Base-by-base conservation (phyloP, 306 rosid species). In the Dalbergia oliveri region DNA sequence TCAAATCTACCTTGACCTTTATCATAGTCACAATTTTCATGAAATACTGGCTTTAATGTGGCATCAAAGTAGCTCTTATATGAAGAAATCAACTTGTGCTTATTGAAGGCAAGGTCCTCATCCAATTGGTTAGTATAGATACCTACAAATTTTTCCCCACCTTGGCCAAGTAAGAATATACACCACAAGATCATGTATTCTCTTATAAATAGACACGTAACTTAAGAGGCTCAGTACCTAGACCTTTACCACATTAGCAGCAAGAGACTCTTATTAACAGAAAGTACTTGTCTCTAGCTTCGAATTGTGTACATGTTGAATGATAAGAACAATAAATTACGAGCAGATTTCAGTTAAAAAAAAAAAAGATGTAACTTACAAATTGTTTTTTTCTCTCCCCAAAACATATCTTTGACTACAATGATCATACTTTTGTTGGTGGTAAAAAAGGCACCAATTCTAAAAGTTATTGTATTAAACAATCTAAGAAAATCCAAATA, bases 101-200 rank as follows among this genome's bases (percentile, higher is more conserved):
- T 91, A 9, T 84, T 56, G 31, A 10, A 14, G 21, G 15, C 63
- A 54, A 63, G 79, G 35, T 89, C 82, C 15, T 87, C 87, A 63
- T 75, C 31, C 8, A 76, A 44, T 50, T 79, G 87, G 34, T 77
- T 84, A 11, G 72, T 69, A 34, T 72, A 58, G 15, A 85, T 21
- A 67, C 92, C 97, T 90, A 56, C 83, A 59, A 63, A 11, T 0
- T 15, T 11, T 39, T 34, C 18, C 8, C 34, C 21, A 18, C 63
- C 37, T 6, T 16, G 15, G 15, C 13, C 19, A 34, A 37, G 41
- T 60, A 59, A 58, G 60, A 81, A 74, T 63, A 0, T 11, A 10
- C n/a, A 72, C 4, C 64, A 26, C 15, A 73, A 41, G 3, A 53
- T 15, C 58, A 4, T 8, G 41, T 6, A 73, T 56, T 56, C 19